Percentiles rank a stretch among this genome's conserved stretches.
Conservation (phyloP, 345 rosid genomes). For the Salix exigua region DNA sequence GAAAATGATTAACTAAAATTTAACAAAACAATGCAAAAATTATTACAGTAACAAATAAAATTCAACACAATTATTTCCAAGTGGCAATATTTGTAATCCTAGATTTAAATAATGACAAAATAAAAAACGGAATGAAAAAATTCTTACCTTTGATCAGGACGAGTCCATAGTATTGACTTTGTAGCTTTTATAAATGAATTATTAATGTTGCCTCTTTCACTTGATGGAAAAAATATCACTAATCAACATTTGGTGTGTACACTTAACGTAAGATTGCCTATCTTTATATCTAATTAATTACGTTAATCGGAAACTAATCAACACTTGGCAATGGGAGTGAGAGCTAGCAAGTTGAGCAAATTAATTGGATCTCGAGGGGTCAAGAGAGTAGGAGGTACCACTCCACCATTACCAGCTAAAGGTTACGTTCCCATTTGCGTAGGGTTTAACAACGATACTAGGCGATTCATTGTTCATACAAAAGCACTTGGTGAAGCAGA, state of each 20-base stretch:
- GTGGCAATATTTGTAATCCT: too few relatives aligned
- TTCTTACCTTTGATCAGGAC: too few relatives aligned
- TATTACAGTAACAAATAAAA: too few relatives aligned
- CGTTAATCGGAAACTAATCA: background rate
- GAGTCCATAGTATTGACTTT: background rate
- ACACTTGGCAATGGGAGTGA: conserved; percentile 10
- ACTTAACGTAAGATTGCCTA: background rate
- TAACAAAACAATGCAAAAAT: too few relatives aligned
- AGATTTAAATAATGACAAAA: too few relatives aligned
- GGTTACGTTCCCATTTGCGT: conserved; percentile 35
- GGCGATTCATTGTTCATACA: conserved; percentile 28
- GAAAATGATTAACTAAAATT: too few relatives aligned
- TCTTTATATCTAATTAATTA: background rate
- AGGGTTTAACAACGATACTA: conserved; percentile 16
- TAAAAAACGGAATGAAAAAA: too few relatives aligned
- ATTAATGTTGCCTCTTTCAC: background rate
- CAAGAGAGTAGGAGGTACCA: background rate
- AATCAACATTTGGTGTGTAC: background rate
- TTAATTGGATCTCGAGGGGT: conserved; percentile 1
- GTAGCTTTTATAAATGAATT: background rate
- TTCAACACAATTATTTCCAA: too few relatives aligned
- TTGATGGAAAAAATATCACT: background rate
- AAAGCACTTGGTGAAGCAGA: conserved; percentile 26
- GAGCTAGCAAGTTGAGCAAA: conserved; percentile 14
- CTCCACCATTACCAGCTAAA: conserved; percentile 11